Evolutionary conservation across 768 basidiomycete genomes (phyloP).

Genomic region (Lepiota brunneoincarnata): DNA sequence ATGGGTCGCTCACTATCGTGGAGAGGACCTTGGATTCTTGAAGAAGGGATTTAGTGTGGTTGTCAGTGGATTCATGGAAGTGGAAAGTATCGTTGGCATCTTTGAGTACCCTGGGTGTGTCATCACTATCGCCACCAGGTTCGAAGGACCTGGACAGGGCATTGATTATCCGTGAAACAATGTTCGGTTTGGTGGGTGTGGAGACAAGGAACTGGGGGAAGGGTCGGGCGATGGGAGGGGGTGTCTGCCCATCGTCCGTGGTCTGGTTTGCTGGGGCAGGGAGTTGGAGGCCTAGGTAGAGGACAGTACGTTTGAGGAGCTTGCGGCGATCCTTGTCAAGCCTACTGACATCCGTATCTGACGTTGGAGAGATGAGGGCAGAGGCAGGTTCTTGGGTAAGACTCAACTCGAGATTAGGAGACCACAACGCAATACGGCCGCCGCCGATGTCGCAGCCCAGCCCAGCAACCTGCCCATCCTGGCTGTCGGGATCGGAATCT

Average conservation of each 20-base stretch:
- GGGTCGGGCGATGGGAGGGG: conserved; percentile 31
- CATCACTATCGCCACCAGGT: conserved; percentile 19
- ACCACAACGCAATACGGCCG: conserved; percentile 10
- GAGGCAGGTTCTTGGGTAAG: conserved; percentile 18
- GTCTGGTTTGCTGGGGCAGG: conserved; percentile 23
- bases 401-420: conserved; percentile 7
- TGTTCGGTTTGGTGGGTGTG: conserved; percentile 35
- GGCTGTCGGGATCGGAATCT: background rate
- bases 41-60: conserved; percentile 28
- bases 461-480: conserved; percentile 1
- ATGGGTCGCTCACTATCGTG: conserved; percentile 21
- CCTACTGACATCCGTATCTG: background rate
- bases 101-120: conserved; percentile 32
- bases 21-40: conserved; percentile 16
- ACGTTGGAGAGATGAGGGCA: conserved; percentile 6
- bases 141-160: conserved; percentile 29
- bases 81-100: conserved; percentile 73
- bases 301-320: conserved; percentile 30
- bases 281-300: conserved; percentile 35
- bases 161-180: conserved; percentile 38
- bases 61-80: conserved; percentile 41
- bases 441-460: conserved; percentile 8
- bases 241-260: conserved; percentile 18
- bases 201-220: conserved; percentile 64
- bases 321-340: background rate